Base-by-base conservation (phyloP, 169 alveolate genomes). In the Plasmodium gallinaceum region DNA sequence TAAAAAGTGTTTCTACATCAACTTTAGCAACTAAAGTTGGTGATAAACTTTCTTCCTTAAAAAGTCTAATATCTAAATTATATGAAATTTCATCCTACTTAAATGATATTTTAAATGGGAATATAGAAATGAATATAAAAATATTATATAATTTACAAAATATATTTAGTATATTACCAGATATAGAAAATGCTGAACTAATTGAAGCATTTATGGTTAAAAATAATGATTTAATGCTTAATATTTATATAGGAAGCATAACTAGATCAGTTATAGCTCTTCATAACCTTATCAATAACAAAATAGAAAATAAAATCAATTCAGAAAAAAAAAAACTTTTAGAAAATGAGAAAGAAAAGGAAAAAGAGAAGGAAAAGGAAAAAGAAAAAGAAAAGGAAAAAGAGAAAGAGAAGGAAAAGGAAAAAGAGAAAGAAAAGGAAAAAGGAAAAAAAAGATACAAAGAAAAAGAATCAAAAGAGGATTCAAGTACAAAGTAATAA, bases 281-380 rank as follows among this genome's bases (percentile, higher is more conserved):
- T 60, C 99, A 98, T 91, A 96, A 98, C 89, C 96, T 98, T 18
- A 97, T 98, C 61, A 97, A 97, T 88, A 98, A 98, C 93, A 97
- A 97, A 95, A 95, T 97, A 32, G 97, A 96, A 48, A 95, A 95
- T 92, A 93, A 70, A 48, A 92, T 92, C 66, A 96, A 92, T 61
- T 86, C 95, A 5, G 88, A 72, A 58, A 74, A 87, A 60, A 92
- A 87, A 72, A 62, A 69, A 51, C 87, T 80, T 88, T 74, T 88
- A n/a, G 92, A 78, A n/a, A 66, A 60, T 37, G 51, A 73, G 26
- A 92, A 62, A 8, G 88, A 51, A 12, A 78, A 80, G 60, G 91
- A 91, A 32, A 73, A 78, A 26, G 88, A 43, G 20, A 68, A 45
- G 45, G 93, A 75, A n/a, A 88, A 64, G 37, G 78, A 61, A 14